Conservation (phyloP, 345 rosid species). For the Litchi chinensis region DNA sequence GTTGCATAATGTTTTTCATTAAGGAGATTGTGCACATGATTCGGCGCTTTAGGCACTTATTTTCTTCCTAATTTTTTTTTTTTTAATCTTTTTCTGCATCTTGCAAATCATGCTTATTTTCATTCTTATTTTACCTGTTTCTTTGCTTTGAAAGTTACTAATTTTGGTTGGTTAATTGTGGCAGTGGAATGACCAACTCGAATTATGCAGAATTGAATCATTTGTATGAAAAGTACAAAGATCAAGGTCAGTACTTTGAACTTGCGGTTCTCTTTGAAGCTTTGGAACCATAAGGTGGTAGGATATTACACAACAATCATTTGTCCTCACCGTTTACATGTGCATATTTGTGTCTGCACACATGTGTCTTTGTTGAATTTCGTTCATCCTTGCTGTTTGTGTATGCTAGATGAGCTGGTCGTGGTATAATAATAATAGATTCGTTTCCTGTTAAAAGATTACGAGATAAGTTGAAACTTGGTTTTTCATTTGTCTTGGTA, state of each 20-base stretch:
- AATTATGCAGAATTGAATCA: constrained; percentile 79
- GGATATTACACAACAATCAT: not conserved
- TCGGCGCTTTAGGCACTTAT: not conserved
- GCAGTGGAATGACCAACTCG: constrained; percentile 88
- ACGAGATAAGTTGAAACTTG: not conserved
- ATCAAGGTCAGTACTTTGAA: constrained; percentile 56
- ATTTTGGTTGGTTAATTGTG: constrained; percentile 17
- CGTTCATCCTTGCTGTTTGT: not conserved
- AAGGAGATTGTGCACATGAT: not conserved
- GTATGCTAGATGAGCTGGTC: not conserved
- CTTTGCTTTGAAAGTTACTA: not conserved
- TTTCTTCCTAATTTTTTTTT: not conserved
- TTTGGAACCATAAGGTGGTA: not conserved
- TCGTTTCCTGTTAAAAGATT: not conserved
- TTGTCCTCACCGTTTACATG: not conserved
- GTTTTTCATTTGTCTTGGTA: constrained; percentile 10
- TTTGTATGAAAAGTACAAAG: constrained; percentile 72
- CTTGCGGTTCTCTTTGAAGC: not conserved
- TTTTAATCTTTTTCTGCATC: not conserved
- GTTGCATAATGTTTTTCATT: not conserved
- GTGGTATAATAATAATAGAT: not conserved
- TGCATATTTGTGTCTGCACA: not conserved
- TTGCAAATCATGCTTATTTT: not conserved
- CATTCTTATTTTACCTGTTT: not conserved
- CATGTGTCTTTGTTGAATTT: not conserved